Evolutionary conservation across 345 rosid genomes (phyloP).

Genomic region (Chamaenerion angustifolium): DNA sequence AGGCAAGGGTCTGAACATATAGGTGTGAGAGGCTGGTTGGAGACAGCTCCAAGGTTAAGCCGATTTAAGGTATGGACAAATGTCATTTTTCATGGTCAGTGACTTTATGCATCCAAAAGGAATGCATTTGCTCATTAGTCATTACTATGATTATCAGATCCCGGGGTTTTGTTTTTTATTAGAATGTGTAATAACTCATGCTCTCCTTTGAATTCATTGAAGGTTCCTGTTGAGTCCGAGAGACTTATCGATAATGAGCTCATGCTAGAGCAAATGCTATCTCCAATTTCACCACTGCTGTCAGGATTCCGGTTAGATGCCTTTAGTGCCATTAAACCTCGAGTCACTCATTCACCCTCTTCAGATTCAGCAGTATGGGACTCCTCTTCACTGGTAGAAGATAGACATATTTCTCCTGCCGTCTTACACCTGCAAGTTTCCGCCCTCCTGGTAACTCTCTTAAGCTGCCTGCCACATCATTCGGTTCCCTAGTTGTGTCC

Average conservation of each 20-base stretch:
- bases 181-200: neutral
- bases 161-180: too few species aligned
- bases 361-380: slow-evolving; percentile 48
- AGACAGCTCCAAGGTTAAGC: slow-evolving; percentile 61
- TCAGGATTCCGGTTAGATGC: slow-evolving; percentile 86
- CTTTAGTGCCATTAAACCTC: slow-evolving; percentile 62
- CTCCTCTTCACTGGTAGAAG: slow-evolving; percentile 55
- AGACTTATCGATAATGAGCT: slow-evolving; percentile 56
- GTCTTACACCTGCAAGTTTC: slow-evolving; percentile 73
- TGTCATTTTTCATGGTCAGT: too few species aligned
- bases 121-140: too few species aligned
- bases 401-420: slow-evolving; percentile 66
- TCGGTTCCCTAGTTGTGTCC: too few species aligned
- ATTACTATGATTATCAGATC: too few species aligned
- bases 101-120: too few species aligned
- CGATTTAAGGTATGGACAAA: slow-evolving; percentile 59
- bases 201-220: slow-evolving; percentile 6
- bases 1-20: slow-evolving; percentile 39
- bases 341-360: slow-evolving; percentile 71
- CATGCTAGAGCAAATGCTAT: slow-evolving; percentile 60
- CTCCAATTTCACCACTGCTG: slow-evolving; percentile 64
- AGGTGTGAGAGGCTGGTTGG: slow-evolving; percentile 53
- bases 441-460: slow-evolving; percentile 55
- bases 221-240: slow-evolving; percentile 80
- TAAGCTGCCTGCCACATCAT: neutral